Evolutionary conservation across 202 grass and related monocot species (phyloP).

Genomic region (Elaeis oleifera): DNA sequence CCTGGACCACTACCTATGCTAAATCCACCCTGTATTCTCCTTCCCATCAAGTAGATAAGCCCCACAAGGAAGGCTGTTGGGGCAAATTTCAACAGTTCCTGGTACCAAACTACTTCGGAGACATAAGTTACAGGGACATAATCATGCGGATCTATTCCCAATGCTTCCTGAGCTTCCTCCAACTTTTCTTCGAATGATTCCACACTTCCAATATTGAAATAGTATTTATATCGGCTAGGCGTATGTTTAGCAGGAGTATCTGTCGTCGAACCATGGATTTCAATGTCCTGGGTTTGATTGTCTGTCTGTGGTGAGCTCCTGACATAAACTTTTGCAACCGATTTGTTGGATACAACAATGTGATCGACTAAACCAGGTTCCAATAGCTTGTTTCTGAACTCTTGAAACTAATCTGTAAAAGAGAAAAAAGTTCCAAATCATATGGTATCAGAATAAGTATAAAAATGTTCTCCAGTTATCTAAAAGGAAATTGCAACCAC

Average conservation of each 20-base stretch:
- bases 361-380: slow-evolving; percentile 78
- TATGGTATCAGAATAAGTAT: background rate
- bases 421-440: background rate
- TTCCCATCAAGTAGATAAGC: slow-evolving; percentile 47
- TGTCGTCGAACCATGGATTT: slow-evolving; percentile 34
- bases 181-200: slow-evolving; percentile 91
- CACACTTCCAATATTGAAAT: slow-evolving; percentile 91
- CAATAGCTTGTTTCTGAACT: slow-evolving; percentile 85
- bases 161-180: slow-evolving; percentile 61
- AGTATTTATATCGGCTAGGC: slow-evolving; percentile 61
- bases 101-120: slow-evolving; percentile 55
- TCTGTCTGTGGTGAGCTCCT: slow-evolving; percentile 35
- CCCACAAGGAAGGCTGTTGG: slow-evolving; percentile 51
- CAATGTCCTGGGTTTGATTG: slow-evolving; percentile 33
- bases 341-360: slow-evolving; percentile 82
- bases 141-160: slow-evolving; percentile 57
- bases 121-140: slow-evolving; percentile 72
- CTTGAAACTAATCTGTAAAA: slow-evolving; percentile 85
- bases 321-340: slow-evolving; percentile 78
- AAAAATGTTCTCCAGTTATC: background rate
- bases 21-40: slow-evolving; percentile 58
- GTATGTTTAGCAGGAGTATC: slow-evolving; percentile 33
- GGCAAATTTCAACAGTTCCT: slow-evolving; percentile 52
- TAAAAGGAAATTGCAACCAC: background rate
- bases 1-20: slow-evolving; percentile 63